These are phyloP conservation scores for Camellia oleifera DNA, from an alignment of 179 eudicot genomes.

Conservation along the genomic window DNA sequence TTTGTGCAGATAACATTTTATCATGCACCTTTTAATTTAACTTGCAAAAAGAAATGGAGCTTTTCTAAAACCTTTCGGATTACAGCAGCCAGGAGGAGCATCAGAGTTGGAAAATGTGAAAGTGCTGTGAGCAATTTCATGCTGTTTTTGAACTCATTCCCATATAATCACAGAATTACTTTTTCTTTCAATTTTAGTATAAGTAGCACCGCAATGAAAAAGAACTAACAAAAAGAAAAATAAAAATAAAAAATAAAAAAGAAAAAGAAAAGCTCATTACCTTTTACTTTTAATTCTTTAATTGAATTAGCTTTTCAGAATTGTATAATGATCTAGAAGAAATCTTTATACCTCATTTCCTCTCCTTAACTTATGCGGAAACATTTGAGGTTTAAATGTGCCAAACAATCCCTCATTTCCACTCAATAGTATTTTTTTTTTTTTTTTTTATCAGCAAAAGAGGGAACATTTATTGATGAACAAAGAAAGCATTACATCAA, in stretches of 20 bases:
- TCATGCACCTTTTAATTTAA: background rate
- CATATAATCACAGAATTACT: background rate
- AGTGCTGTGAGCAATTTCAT: conserved; percentile 8
- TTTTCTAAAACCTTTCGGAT: background rate
- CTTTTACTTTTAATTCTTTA: background rate
- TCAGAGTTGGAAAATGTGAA: background rate
- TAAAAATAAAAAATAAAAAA: too few species aligned
- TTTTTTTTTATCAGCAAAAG: too few species aligned
- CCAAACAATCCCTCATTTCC: background rate
- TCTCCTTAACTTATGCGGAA: background rate
- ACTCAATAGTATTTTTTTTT: too few species aligned
- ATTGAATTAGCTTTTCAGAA: too few species aligned
- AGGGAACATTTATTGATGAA: too few species aligned
- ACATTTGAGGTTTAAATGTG: too few species aligned
- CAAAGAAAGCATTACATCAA: too few species aligned
- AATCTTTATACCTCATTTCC: background rate
- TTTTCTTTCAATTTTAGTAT: background rate
- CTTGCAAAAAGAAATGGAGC: background rate
- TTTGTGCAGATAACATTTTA: background rate
- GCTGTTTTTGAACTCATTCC: background rate
- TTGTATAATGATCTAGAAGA: background rate
- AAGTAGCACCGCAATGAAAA: background rate
- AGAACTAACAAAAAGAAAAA: too few species aligned
- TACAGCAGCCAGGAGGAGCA: background rate
- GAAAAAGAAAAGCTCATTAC: background rate